A percentile compares a stretch with the other conserved stretches of the same genome.
Evolutionary conservation across 148 eudicot genomes (phyloP).

Genomic region (Arctostaphylos glauca): DNA sequence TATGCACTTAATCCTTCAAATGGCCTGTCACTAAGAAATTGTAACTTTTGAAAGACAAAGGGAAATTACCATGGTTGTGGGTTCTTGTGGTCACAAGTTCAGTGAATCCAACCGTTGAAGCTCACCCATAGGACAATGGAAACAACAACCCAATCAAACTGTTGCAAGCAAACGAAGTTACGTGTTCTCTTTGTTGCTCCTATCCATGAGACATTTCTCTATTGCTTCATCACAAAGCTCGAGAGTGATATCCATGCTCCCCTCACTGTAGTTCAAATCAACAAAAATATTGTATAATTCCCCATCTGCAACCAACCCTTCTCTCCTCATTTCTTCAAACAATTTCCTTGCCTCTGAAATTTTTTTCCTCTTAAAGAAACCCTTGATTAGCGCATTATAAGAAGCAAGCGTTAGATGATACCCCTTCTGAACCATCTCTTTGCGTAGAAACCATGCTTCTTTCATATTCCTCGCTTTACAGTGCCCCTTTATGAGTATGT

Average conservation of each 20-base stretch:
- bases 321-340: constrained; percentile 76
- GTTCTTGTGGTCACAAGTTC: neutral
- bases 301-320: constrained; percentile 51
- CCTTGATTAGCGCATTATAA: constrained; percentile 71
- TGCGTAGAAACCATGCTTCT: constrained; percentile 88
- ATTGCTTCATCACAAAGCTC: constrained; percentile 75
- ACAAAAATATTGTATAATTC: constrained; percentile 57
- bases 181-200: constrained; percentile 25
- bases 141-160: neutral
- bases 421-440: constrained; percentile 75
- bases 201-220: constrained; percentile 44
- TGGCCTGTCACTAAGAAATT: neutral
- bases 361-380: constrained; percentile 74
- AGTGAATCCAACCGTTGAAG: neutral
- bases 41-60: neutral
- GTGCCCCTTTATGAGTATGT: constrained; percentile 83
- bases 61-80: constrained; percentile 14
- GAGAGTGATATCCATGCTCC: constrained; percentile 56
- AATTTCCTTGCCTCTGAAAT: constrained; percentile 65
- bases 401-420: constrained; percentile 49
- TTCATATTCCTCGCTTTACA: constrained; percentile 90
- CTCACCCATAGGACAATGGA: neutral
- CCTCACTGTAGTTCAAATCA: constrained; percentile 61
- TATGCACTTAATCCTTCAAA: neutral
- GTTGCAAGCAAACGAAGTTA: constrained; percentile 14